Conservation (phyloP, 768 basidiomycete species). For the Melanogaster broomeanus region DNA sequence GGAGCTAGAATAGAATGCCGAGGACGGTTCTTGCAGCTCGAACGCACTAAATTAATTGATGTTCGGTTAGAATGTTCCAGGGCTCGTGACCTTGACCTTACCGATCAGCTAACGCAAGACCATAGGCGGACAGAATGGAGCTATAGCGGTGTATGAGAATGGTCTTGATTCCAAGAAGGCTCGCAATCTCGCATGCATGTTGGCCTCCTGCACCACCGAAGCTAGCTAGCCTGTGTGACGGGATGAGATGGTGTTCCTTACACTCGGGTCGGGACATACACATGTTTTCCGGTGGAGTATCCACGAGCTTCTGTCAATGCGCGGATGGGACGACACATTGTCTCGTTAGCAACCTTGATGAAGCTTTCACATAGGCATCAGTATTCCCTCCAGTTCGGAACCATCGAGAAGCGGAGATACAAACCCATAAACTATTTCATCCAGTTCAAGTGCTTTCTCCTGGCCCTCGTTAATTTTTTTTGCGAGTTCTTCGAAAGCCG, state of each 20-base stretch:
- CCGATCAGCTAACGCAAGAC: constrained; percentile 87
- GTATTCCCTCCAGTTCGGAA: not conserved
- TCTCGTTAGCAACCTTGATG: constrained; percentile 96
- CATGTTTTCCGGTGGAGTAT: constrained; percentile 77
- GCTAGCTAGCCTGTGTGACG: constrained; percentile 61
- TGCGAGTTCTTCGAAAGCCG: constrained; percentile 67
- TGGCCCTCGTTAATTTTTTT: constrained; percentile 69
- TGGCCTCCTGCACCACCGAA: constrained; percentile 93
- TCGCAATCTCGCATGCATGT: constrained; percentile 91
- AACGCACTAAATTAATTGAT: constrained; percentile 58
- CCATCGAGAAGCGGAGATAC: constrained; percentile 16
- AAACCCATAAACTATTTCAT: constrained; percentile 89
- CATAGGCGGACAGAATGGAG: constrained; percentile 92
- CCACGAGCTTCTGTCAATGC: constrained; percentile 89
- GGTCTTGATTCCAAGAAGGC: constrained; percentile 81
- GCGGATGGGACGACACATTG: constrained; percentile 93
- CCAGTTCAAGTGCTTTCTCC: constrained; percentile 60
- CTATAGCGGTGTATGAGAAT: constrained; percentile 90
- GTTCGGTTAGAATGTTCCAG: not conserved
- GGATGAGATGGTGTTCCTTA: not conserved
- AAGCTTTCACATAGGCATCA: constrained; percentile 54
- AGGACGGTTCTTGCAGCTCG: constrained; percentile 89
- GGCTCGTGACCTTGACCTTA: constrained; percentile 20
- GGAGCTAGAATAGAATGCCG: constrained; percentile 68
- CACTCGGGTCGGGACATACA: constrained; percentile 34